These are phyloP conservation scores for Phanerodontia chrysosporium DNA, from an alignment of 768 basidiomycete genomes.

Conservation along the genomic window DNA sequence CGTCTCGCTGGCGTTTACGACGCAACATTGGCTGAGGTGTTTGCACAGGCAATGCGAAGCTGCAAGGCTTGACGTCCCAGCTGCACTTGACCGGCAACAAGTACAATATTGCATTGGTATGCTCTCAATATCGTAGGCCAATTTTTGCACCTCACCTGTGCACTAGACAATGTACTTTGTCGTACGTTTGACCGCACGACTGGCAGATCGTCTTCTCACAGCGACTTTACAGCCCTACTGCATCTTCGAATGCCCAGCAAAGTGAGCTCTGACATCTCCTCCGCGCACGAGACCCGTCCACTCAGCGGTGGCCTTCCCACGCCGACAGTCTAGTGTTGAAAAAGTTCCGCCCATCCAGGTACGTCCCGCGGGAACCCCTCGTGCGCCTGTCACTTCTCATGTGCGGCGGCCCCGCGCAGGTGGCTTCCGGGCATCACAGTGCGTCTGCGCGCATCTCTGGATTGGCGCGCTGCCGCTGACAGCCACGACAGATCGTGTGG, in stretches of 20 bases:
- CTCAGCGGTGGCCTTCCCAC: neutral
- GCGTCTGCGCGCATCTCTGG: too few relatives aligned
- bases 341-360: conserved; percentile 53
- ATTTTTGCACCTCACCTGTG: neutral
- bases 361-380: neutral
- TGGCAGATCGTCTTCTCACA: neutral
- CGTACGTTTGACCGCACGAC: conserved; percentile 32
- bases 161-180: conserved; percentile 70
- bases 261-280: conserved; percentile 35
- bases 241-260: conserved; percentile 65
- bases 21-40: neutral
- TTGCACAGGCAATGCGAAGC: conserved; percentile 23
- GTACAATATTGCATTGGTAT: conserved; percentile 17
- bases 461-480: too few relatives aligned
- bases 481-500: conserved; percentile 37
- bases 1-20: neutral
- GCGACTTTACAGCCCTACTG: conserved; percentile 43
- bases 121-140: neutral
- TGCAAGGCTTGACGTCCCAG: conserved; percentile 26
- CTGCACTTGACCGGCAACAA: conserved; percentile 25
- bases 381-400: neutral
- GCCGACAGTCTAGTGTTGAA: conserved; percentile 45
- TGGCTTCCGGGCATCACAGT: conserved; percentile 68
- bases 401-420: conserved; percentile 15
- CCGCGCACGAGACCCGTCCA: neutral